phyloP scores from a whole-genome alignment of 495 filamentous ascomycete genomes.

The Penicillium paradoxum region DNA sequence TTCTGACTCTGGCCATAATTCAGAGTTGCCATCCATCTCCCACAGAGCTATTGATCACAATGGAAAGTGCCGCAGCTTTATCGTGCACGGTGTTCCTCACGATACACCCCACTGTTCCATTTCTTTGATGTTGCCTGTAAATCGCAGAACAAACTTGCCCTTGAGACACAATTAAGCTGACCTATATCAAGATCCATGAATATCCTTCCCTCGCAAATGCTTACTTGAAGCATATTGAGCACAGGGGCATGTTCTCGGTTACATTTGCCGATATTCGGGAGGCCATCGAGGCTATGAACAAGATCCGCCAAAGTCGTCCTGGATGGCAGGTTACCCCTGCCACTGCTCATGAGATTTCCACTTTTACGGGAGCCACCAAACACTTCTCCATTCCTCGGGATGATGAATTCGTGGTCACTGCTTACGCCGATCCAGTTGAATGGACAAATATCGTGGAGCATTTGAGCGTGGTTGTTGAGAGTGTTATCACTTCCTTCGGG shows the following conservation, averaged over 20 bases:
- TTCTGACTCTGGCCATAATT: neutral
- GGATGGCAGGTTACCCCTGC: neutral
- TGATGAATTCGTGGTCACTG: neutral
- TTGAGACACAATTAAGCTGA: neutral
- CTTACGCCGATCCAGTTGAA: neutral
- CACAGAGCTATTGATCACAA: neutral
- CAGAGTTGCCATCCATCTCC: no score
- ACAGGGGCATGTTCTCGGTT: neutral
- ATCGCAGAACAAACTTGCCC: neutral
- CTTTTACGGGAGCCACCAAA: neutral
- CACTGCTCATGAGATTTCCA: neutral
- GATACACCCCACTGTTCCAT: neutral
- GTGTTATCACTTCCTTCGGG: neutral
- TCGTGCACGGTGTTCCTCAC: neutral
- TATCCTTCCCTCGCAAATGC: neutral
- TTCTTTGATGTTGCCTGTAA: neutral
- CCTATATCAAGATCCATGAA: neutral
- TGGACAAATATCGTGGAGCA: neutral
- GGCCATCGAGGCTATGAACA: neutral
- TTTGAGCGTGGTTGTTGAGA: neutral
- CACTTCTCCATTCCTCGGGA: neutral
- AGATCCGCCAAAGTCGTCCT: neutral
- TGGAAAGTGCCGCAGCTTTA: neutral
- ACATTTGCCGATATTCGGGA: neutral
- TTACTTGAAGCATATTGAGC: neutral